A percentile compares a stretch with the other conserved stretches of the same genome.
These are phyloP conservation scores for Aspergillus aculeatus DNA, from an alignment of 2,329 filamentous ascomycete genomes.

Conservation along the genomic window DNA sequence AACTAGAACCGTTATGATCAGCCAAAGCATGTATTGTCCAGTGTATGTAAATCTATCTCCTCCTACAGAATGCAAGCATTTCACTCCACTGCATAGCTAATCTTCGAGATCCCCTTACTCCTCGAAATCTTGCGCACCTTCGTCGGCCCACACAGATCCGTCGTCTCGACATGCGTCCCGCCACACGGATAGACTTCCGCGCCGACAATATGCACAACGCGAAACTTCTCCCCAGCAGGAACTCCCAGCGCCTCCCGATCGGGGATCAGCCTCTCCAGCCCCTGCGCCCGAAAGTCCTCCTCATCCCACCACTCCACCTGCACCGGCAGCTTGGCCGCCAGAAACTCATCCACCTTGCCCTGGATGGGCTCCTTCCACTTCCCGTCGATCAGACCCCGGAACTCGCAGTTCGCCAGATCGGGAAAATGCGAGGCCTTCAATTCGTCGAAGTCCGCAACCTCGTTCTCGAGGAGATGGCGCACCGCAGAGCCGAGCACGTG, in stretches of 20 bases:
- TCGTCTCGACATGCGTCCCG: conserved; percentile 68
- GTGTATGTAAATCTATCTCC: too few species aligned
- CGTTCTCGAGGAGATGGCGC: conserved; percentile 54
- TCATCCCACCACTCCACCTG: conserved; percentile 68
- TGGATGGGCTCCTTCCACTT: conserved; percentile 65
- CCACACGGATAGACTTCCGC: conserved; percentile 72
- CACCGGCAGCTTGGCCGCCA: conserved; percentile 58
- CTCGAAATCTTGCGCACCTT: conserved; percentile 67
- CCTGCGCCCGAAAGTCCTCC: conserved; percentile 57
- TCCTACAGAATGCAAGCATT: not conserved
- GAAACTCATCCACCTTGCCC: conserved; percentile 57
- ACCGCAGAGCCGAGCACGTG: conserved; percentile 70
- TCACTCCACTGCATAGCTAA: conserved; percentile 45
- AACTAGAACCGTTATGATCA: too few species aligned
- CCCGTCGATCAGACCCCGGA: conserved; percentile 64
- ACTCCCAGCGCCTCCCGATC: conserved; percentile 44
- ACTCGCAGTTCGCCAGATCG: conserved; percentile 65
- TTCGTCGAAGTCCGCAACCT: conserved; percentile 60
- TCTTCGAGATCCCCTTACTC: conserved; percentile 62
- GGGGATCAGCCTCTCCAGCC: conserved; percentile 57
- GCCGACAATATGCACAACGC: conserved; percentile 68
- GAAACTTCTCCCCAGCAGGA: conserved; percentile 56
- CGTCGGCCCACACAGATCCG: conserved; percentile 55
- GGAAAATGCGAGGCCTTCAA: conserved; percentile 72
- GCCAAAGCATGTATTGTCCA: too few species aligned